Conservation (phyloP, 192 early-diverging fungal genomes). For the Diversispora epigaea region DNA sequence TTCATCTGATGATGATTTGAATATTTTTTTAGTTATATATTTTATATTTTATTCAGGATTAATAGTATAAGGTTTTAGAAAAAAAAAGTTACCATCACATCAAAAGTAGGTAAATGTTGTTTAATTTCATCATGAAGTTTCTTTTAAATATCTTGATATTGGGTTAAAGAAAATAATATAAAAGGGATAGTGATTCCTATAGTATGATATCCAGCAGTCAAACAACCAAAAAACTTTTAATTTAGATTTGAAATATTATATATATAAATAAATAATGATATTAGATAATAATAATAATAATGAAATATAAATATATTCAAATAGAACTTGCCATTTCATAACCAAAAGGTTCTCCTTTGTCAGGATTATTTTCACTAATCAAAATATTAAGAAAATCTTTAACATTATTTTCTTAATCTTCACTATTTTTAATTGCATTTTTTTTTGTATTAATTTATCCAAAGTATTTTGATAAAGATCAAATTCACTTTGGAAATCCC, state of each 20-base stretch:
- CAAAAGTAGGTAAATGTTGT: not conserved
- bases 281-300: too few species aligned
- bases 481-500: not conserved
- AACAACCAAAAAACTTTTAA: not conserved
- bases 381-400: slow-evolving; percentile 18
- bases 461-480: not conserved
- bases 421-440: not conserved
- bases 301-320: not conserved
- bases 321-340: not conserved
- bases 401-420: not conserved
- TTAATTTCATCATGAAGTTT: slow-evolving; percentile 21
- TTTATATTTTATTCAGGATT: too few species aligned
- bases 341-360: not conserved
- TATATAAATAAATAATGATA: not conserved
- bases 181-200: not conserved
- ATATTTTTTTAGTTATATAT: not conserved
- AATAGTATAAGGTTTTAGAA: too few species aligned
- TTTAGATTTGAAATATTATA: not conserved
- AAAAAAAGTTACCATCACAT: not conserved
- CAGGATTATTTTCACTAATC: not conserved
- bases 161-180: not conserved
- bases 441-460: not conserved
- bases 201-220: slow-evolving; percentile 21
- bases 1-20: not conserved
- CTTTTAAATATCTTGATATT: not conserved